Base-by-base conservation (phyloP, 2,329 filamentous ascomycete genomes). In the Helotiales sp. region DNA sequence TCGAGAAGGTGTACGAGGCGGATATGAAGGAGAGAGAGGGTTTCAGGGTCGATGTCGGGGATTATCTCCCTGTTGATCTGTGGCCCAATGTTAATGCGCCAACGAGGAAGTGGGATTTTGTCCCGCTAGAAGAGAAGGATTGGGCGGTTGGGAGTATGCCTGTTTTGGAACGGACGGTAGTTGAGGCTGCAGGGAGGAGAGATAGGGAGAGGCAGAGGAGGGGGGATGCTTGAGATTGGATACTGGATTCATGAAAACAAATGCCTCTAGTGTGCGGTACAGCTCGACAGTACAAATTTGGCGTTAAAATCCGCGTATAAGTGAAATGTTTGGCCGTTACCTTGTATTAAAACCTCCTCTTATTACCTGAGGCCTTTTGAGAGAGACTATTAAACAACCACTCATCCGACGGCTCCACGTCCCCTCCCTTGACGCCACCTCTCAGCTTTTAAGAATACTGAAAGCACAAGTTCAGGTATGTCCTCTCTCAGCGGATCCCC, bases 41-140 rank as follows among this genome's bases (percentile, higher is more conserved):
- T 0, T 98, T 99, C 78, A 86, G 91, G 37, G 84, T 89, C 30
- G 91, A 97, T 50, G 90, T 96, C 13, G 94, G 93, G 7, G 93
- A 96, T 70, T 97, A 89, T 76, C 80, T 99, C 11, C 96, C 96
- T 0, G 89, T 90, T 0, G 93, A 97, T 77, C 87, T 97, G 24
- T 97, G 93, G 93, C 89, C 89, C 0, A 91, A 90, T 0, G 86
- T 96, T 78, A 86, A 86, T 70, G 84, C 82, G n/a, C 64, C 68
- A 13, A 70, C 72, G 22, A 71, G 72, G 8, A 74, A 63, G 37
- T 78, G 76, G 76, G 72, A 75, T 22, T 73, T 76, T 50, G 63
- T 65, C 6, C 61, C 68, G 3, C 24, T 65, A 15, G 69, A 69
- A 22, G 72, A 66, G 20, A 43, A 68, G 2, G 70, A 67, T 17